phyloP scores from a whole-genome alignment of 441 rosid genomes.

The Sinapis alba region DNA sequence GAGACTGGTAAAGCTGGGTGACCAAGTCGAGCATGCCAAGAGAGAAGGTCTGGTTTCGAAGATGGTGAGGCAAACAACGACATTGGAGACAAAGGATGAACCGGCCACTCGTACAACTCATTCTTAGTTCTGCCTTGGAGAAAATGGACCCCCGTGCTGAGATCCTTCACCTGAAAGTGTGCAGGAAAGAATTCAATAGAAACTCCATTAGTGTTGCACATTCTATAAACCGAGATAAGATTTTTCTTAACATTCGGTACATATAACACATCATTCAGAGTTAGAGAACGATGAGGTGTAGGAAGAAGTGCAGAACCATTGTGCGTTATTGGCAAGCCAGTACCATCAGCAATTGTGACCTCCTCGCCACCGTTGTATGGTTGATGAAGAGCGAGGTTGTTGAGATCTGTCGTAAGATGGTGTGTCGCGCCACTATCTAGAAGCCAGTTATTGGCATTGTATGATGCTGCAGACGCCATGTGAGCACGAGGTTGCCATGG shows the following conservation, averaged over 20 bases:
- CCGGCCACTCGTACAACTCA: not conserved
- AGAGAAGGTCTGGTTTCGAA: too few species aligned
- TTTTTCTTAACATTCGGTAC: not conserved
- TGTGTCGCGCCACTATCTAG: not conserved
- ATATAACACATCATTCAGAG: not conserved
- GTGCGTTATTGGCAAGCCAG: not conserved
- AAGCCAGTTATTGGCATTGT: not conserved
- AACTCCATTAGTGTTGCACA: not conserved
- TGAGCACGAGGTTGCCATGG: not conserved
- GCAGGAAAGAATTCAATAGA: not conserved
- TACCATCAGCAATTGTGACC: not conserved
- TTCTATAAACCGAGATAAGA: not conserved
- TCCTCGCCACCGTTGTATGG: not conserved
- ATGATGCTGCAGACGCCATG: not conserved
- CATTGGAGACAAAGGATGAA: not conserved
- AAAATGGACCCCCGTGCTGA: not conserved
- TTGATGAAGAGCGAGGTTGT: not conserved
- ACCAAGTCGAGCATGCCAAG: too few species aligned
- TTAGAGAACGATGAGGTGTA: not conserved
- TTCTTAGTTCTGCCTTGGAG: not conserved
- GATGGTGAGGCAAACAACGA: not conserved
- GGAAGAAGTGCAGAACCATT: not conserved
- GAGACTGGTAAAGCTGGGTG: too few species aligned
- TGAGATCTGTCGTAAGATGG: not conserved
- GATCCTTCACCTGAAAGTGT: not conserved